These are phyloP conservation scores for Gloeopeniophorella convolvens DNA, from an alignment of 768 basidiomycete genomes.

Conservation along the genomic window DNA sequence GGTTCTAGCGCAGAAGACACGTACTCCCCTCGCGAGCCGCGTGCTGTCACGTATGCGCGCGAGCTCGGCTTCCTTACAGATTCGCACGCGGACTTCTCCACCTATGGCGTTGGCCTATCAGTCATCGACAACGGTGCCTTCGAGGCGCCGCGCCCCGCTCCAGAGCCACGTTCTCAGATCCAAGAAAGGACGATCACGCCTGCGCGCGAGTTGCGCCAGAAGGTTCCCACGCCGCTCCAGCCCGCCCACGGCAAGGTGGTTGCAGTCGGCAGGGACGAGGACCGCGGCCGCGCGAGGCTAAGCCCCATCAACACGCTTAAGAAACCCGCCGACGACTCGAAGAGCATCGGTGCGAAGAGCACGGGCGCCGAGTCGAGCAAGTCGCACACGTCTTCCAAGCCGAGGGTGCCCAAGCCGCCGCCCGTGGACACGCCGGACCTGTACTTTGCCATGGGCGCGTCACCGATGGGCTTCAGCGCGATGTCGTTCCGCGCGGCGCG, in stretches of 20 bases:
- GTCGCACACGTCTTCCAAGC: neutral
- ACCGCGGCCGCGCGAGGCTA: no score
- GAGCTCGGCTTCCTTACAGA: conserved; percentile 2
- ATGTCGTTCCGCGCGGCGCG: conserved; percentile 5
- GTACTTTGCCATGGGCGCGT: neutral
- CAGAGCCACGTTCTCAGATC: neutral
- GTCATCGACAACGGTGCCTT: conserved; percentile 11
- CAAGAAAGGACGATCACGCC: neutral
- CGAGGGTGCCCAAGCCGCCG: neutral
- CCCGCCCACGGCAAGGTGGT: neutral
- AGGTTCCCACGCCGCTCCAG: neutral
- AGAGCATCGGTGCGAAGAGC: neutral
- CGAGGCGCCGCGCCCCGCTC: conserved; percentile 14
- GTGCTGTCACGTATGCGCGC: neutral
- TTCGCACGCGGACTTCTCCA: neutral
- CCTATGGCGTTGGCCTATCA: conserved; percentile 1
- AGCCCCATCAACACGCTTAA: neutral
- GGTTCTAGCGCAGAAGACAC: neutral
- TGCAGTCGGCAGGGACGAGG: no score
- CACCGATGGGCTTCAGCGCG: conserved; percentile 6
- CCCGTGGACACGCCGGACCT: neutral
- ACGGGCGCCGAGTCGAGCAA: neutral
- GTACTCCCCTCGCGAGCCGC: neutral
- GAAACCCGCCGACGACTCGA: neutral
- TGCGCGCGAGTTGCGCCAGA: neutral